Base-by-base conservation (phyloP, 2,329 filamentous ascomycete species). In the Venturiaceae sp. region DNA sequence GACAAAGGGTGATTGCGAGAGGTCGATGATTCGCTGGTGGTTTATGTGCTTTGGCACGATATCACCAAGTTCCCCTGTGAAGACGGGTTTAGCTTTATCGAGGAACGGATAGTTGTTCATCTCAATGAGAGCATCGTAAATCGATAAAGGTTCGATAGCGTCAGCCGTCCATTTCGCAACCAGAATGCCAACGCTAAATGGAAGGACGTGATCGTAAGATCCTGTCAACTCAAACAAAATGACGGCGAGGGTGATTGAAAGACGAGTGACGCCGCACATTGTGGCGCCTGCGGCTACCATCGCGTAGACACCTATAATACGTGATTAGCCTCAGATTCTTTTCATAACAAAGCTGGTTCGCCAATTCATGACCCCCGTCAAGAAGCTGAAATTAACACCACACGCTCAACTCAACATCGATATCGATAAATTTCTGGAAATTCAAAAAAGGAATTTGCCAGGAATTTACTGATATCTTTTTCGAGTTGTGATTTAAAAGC, bases 161-260 rank as follows among this genome's bases (percentile, higher is more conserved):
- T 97, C 94, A 0, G 94, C 92, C 0, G 91, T 96, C 94, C 94
- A 99, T 74, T 99, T 99, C n/a, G 92, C 86, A 30, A 95, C 91
- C 3, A 97, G 78, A 34, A 99, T 90, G 0, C 90, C 87, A 8
- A 99, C 76, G 0, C 92, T 96, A 71, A 97, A 97, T 0, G 94
- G 94, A 11, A 99, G 77, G 3, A 99, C 94, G 66, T 97, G 95
- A 69, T 97, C 90, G 53, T 97, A 78, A 69, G 90, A 96, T 58
- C 94, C 94, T 0, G 94, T 99, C 36, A 99, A 78, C 71, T 99
- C 94, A 65, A 99, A 97, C 0, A 97, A 77, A 61, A 99, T 97
- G 67, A 97, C 91, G 0, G 91, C 92, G 8, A 99, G 78, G 0
- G 94, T 97, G 23, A 99, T 90, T 0, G 92, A 96, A 1, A 99